Base-by-base conservation (phyloP, 2,329 filamentous ascomycete genomes). In the Fusarium verrucosum region DNA sequence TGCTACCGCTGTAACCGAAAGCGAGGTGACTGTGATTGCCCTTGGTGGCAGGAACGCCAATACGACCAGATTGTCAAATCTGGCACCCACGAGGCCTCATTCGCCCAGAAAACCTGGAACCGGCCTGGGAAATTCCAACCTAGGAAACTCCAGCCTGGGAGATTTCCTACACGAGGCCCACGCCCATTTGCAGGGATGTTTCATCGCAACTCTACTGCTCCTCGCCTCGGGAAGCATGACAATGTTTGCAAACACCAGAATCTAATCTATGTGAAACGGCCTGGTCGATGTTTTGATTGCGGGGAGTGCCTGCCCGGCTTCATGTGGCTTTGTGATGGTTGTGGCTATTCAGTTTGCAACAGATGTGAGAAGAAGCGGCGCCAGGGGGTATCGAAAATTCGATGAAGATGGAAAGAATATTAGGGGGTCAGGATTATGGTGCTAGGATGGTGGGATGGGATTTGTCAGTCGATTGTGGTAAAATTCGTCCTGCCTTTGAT, bases 1-100 rank as follows among this genome's bases (percentile, higher is more conserved):
- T 62, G 58, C 14, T 43, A 62, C 4, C 38, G n/a, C 6, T 62
- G 58, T 8, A 36, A 40, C 5, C 17, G 26, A 16, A 56, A 16
- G 16, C 51, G 50, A 10, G 4, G 3, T 1, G 16, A 10, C 7
- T 62, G 58, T n/a, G n/a, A 11, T 4, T 62, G 58, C 7, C 3
- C 32, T 2, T 56, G 50, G 57, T 62, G 50, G 58, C 10, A 23
- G 7, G 50, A 40, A 5, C 23, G 57, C 2, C 28, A 62, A 25
- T 16, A 20, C 1, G 41, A 26, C 10, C 14, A 44, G 5, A 19
- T 22, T 3, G 35, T 0, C 3, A 5, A 20, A 2, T 3, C 23
- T 7, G 25, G 16, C 4, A 10, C 43, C n/a, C n/a, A n/a, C n/a
- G n/a, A n/a, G n/a, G n/a, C n/a, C n/a, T n/a, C n/a, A n/a, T n/a